Conservation (phyloP, 2,329 filamentous ascomycete species). For the Paecilomyces variotii region DNA sequence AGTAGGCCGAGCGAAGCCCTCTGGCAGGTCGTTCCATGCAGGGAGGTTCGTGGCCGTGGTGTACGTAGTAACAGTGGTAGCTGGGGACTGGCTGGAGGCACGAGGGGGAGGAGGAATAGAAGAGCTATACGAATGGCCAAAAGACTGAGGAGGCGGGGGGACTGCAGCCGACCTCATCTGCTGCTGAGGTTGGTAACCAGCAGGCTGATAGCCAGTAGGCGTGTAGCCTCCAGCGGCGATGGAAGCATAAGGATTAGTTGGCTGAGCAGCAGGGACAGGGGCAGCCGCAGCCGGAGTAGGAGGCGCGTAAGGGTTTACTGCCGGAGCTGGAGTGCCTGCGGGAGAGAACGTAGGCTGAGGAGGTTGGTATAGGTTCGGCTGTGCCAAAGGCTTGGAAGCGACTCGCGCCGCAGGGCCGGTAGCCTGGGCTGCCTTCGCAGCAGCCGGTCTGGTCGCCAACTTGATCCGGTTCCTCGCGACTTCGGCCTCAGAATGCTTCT, state of each 20-base stretch:
- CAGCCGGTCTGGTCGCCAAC: slow-evolving; percentile 65
- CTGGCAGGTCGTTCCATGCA: slow-evolving; percentile 92
- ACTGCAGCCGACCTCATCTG: slow-evolving; percentile 30
- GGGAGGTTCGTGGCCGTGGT: slow-evolving; percentile 60
- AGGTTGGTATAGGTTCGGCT: slow-evolving; percentile 28
- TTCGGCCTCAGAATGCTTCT: slow-evolving; percentile 76
- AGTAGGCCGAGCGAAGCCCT: slow-evolving; percentile 67
- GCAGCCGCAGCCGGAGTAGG: slow-evolving; percentile 27
- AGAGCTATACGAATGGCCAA: slow-evolving; percentile 38
- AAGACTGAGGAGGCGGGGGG: slow-evolving; percentile 26
- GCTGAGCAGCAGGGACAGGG: slow-evolving; percentile 22
- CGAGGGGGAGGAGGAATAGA: slow-evolving; percentile 55
- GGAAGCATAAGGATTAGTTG: slow-evolving; percentile 44
- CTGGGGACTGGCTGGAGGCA: slow-evolving; percentile 58
- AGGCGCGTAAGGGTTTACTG: slow-evolving; percentile 36
- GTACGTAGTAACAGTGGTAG: slow-evolving; percentile 55
- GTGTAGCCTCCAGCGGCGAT: slow-evolving; percentile 25
- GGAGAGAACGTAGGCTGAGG: slow-evolving; percentile 22
- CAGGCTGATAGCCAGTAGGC: slow-evolving; percentile 49
- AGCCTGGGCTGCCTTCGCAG: slow-evolving; percentile 36
- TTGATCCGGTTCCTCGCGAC: slow-evolving; percentile 77
- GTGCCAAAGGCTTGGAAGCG: slow-evolving; percentile 36
- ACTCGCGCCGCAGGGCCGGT: slow-evolving; percentile 33
- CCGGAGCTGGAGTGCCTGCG: slow-evolving; percentile 15
- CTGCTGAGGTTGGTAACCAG: slow-evolving; percentile 52